These are phyloP conservation scores for Quercus bicolor DNA, from an alignment of 306 rosid genomes.

Conservation along the genomic window DNA sequence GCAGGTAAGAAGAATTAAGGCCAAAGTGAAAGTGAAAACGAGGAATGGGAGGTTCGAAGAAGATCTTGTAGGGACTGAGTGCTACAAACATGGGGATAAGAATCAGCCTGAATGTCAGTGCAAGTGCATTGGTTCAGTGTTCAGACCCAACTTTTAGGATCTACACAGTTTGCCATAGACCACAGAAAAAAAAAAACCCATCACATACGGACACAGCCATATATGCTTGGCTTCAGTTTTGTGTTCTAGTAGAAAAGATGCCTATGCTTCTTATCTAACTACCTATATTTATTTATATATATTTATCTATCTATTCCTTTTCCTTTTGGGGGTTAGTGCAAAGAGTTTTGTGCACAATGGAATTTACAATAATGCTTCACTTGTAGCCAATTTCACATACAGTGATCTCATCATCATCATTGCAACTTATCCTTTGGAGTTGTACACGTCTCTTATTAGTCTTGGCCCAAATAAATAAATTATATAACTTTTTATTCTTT, in stretches of 20 bases:
- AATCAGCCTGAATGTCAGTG: slow-evolving; percentile 38
- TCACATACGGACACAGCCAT: neutral
- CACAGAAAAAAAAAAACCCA: neutral
- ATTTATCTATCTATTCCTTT: too few species aligned
- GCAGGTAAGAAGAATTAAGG: neutral
- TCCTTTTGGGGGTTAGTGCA: too few species aligned
- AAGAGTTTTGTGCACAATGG: too few species aligned
- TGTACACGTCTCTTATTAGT: too few species aligned
- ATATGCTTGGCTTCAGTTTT: slow-evolving; percentile 18
- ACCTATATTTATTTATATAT: neutral
- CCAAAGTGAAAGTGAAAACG: neutral
- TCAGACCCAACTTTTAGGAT: neutral
- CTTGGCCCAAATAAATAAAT: too few species aligned
- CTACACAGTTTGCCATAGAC: neutral
- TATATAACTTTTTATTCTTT: neutral
- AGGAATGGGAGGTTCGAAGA: slow-evolving; percentile 25
- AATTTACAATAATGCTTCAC: too few species aligned
- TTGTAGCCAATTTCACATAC: too few species aligned
- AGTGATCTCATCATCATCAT: too few species aligned
- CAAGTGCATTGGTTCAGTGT: neutral
- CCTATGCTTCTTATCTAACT: neutral
- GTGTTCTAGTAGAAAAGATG: neutral
- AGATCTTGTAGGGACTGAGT: slow-evolving; percentile 25
- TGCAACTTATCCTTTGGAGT: too few species aligned
- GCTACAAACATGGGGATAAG: neutral